Base-by-base conservation (phyloP, 1,284 basidiomycete species). In the Irpex sp. region DNA sequence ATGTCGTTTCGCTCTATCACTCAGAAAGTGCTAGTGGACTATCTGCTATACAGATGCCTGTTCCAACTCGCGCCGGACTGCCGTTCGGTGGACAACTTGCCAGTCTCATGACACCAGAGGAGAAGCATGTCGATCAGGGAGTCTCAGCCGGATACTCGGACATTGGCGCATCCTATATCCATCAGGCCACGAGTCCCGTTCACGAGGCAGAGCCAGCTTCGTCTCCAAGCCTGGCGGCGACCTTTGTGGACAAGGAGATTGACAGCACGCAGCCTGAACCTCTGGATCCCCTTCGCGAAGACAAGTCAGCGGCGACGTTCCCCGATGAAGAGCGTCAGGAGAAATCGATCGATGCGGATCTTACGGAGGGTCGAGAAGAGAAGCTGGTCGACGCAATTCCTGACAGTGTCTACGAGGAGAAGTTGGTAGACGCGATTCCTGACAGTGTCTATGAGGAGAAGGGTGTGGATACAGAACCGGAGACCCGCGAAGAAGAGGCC, bases 31-130 rank as follows among this genome's bases (percentile, higher is more conserved):
- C 17, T 19, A 17, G 17, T 13, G 49, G 17, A 9, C 11, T 52
- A 44, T 44, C 40, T 26, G 49, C 57, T 15, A 65, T 65, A 31
- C 54, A 62, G 36, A 60, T 62, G 61, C 64, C 64, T 17, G 40
- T 62, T n/a, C 64, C 64, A 5, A 38, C 61, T 8, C 57, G 61
- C 4, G 61, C 64, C 17, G 48, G 36, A 6, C 54, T 49, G 11
- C 44, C 57, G 5, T 62, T 62, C 51, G 58, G 48, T 19, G 64
- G 64, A 19, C 60, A 62, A 11, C 57, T 65, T 13, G 64, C 64
- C 2, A 36, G 34, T 5, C 31, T 62, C 7, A 59, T 65, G 11
- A 13, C 59, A 4, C 52, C 55, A 8, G 37, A 36, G 26, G 13
- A 40, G 26, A 31, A 54, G 38, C 52, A 59, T 4, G 19, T 21